Evolutionary conservation across 345 rosid genomes (phyloP).

Genomic region (Fremontodendron californicum): DNA sequence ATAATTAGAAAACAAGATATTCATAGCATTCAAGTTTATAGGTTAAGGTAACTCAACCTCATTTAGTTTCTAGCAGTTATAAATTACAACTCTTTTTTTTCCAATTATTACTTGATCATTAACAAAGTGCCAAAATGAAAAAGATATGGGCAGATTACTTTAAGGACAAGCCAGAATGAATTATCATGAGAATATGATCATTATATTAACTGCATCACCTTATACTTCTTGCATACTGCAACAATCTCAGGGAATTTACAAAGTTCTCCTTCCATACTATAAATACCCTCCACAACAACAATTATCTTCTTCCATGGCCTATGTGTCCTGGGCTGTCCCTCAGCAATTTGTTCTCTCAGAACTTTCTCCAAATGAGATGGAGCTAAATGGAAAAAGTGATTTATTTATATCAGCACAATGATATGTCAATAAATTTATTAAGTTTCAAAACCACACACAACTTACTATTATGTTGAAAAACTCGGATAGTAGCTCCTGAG

Average conservation of each 20-base stretch:
- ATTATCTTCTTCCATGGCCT: conserved; percentile 96
- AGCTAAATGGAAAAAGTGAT: conserved; percentile 35
- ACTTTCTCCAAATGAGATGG: conserved; percentile 94
- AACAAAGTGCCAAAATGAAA: neutral
- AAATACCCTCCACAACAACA: conserved; percentile 84
- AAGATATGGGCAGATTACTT: neutral
- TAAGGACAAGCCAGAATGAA: neutral
- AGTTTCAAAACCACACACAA: conserved; percentile 9
- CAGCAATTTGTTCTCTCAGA: conserved; percentile 86
- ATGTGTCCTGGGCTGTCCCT: conserved; percentile 89
- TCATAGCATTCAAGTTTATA: neutral
- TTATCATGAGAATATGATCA: no score
- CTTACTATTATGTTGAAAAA: conserved; percentile 94
- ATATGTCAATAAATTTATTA: neutral
- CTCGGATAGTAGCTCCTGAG: conserved; percentile 91
- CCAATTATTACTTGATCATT: neutral
- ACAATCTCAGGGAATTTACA: conserved; percentile 90
- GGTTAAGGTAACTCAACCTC: neutral
- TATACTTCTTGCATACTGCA: conserved; percentile 86
- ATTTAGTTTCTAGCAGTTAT: conserved; percentile 7
- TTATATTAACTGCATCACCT: conserved; percentile 40
- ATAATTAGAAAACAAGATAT: neutral
- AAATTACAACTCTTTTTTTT: neutral
- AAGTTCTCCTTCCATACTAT: conserved; percentile 95
- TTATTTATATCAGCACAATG: conserved; percentile 2